Evolutionary conservation across 371 early-diverging fungal genomes (phyloP).

Genomic region (Conidiobolus coronatus): DNA sequence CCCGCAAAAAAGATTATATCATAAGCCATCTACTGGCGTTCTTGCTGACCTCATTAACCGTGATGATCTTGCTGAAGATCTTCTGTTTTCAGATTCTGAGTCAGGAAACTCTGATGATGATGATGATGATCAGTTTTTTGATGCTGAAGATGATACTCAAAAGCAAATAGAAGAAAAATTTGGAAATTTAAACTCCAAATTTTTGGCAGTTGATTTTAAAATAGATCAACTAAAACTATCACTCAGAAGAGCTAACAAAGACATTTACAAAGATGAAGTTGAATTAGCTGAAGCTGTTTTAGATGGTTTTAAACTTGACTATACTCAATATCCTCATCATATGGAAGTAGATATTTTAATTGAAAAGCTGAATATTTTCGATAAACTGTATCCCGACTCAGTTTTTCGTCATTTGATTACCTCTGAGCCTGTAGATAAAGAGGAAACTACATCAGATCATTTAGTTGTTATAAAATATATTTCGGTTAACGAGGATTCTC

Average conservation of each 20-base stretch:
- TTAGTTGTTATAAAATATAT: slow-evolving; percentile 50
- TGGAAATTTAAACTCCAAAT: slow-evolving; percentile 16
- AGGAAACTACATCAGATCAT: slow-evolving; percentile 13
- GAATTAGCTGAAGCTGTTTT: slow-evolving; percentile 45
- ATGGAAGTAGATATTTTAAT: slow-evolving; percentile 48
- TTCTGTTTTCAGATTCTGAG: not conserved
- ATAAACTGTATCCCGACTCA: slow-evolving; percentile 30
- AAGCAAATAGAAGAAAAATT: slow-evolving; percentile 5
- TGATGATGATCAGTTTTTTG: slow-evolving; percentile 9
- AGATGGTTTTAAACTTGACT: slow-evolving; percentile 38
- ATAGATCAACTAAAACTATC: slow-evolving; percentile 46
- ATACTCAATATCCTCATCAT: slow-evolving; percentile 43
- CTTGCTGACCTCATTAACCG: not conserved
- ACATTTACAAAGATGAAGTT: slow-evolving; percentile 15
- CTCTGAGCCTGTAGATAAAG: slow-evolving; percentile 20
- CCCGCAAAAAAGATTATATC: not conserved
- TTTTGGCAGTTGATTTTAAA: slow-evolving; percentile 40
- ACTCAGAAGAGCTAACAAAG: slow-evolving; percentile 21
- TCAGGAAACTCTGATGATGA: not conserved
- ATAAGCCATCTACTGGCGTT: not conserved
- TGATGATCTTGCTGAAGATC: too few relatives aligned
- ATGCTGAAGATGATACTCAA: slow-evolving; percentile 9
- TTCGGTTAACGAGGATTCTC: slow-evolving; percentile 43
- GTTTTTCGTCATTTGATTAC: slow-evolving; percentile 42
- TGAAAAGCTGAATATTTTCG: slow-evolving; percentile 48